Conservation (phyloP, 148 eudicot genomes). For the Vaccinium vitisidaea region DNA sequence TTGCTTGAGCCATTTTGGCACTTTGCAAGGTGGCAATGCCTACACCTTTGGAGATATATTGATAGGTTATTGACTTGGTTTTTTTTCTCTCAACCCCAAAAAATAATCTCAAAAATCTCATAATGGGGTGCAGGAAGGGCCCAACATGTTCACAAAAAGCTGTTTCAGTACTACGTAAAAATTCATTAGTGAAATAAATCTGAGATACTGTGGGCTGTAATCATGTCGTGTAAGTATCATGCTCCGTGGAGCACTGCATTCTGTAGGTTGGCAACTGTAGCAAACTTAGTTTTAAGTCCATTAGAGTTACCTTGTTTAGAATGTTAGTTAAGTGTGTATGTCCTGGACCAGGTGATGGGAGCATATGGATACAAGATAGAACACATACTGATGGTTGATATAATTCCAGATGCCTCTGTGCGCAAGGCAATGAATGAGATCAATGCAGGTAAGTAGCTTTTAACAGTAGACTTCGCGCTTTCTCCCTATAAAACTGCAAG, state of each 20-base stretch:
- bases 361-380: slow-evolving; percentile 94
- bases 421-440: slow-evolving; percentile 99
- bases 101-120: no score
- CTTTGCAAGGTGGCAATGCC: not conserved
- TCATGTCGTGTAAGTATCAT: no score
- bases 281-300: no score
- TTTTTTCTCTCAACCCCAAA: no score
- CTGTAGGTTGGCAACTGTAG: not conserved
- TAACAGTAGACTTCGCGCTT: not conserved
- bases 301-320: not conserved
- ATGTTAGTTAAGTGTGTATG: not conserved
- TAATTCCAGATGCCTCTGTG: slow-evolving; percentile 85
- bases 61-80: no score
- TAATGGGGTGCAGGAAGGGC: no score
- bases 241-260: not conserved
- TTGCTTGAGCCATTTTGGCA: not conserved
- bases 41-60: not conserved
- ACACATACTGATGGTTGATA: slow-evolving; percentile 96
- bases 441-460: slow-evolving; percentile 58
- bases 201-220: no score
- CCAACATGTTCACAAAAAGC: no score
- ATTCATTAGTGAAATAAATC: not conserved
- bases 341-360: slow-evolving; percentile 80
- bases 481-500: not conserved
- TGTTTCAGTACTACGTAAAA: not conserved